These are phyloP conservation scores for Podila minutissima DNA, from an alignment of 192 early-diverging fungal genomes.

Conservation along the genomic window DNA sequence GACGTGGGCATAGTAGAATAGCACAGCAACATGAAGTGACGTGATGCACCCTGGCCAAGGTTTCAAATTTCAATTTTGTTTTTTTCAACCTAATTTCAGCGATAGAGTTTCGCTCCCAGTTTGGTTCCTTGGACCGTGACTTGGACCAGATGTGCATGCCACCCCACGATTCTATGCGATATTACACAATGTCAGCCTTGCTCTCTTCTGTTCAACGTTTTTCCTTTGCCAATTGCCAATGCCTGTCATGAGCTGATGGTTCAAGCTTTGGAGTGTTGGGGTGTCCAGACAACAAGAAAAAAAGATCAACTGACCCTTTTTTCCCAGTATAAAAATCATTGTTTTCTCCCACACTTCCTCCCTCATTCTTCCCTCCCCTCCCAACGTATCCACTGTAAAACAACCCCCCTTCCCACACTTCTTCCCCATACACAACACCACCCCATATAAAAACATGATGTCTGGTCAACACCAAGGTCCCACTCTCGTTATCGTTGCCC, in stretches of 20 bases:
- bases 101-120: neutral
- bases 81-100: neutral
- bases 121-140: neutral
- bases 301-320: too few relatives aligned
- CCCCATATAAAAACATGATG: neutral
- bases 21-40: too few relatives aligned
- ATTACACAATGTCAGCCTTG: too few relatives aligned
- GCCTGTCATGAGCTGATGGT: neutral
- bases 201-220: neutral
- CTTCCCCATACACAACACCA: neutral
- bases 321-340: too few relatives aligned
- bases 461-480: constrained; percentile 20
- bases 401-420: neutral
- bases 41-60: too few relatives aligned
- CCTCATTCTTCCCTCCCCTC: neutral
- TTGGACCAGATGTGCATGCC: neutral
- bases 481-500: constrained; percentile 45
- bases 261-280: too few relatives aligned
- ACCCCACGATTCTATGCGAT: neutral
- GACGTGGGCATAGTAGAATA: constrained; percentile 36
- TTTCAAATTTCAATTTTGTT: too few relatives aligned
- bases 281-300: too few relatives aligned
- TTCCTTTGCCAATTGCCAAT: neutral
- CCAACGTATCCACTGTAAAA: neutral
- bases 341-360: neutral